These are phyloP conservation scores for Sordariomycetes sp. DNA, from an alignment of 2,329 filamentous ascomycete genomes.

Conservation along the genomic window DNA sequence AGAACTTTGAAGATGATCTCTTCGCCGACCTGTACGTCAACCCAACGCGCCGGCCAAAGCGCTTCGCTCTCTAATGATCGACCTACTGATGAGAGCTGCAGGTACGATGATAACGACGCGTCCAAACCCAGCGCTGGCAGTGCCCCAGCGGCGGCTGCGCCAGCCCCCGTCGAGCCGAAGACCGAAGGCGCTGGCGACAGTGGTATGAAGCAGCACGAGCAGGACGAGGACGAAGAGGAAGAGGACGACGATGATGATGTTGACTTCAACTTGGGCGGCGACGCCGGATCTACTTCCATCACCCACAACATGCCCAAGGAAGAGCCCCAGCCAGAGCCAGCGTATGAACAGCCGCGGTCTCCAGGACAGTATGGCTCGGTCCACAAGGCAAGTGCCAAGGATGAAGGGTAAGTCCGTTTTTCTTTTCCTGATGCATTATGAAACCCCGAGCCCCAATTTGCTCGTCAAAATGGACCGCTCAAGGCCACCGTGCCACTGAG, in stretches of 20 bases:
- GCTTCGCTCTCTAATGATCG: not conserved
- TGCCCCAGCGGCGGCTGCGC: slow-evolving; percentile 15
- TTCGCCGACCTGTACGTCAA: slow-evolving; percentile 80
- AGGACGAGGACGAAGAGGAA: slow-evolving; percentile 20
- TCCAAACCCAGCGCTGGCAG: slow-evolving; percentile 21
- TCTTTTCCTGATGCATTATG: not conserved
- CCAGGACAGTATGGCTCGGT: slow-evolving; percentile 26
- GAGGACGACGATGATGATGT: slow-evolving; percentile 49
- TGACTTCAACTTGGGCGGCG: slow-evolving; percentile 49
- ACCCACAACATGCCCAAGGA: slow-evolving; percentile 19
- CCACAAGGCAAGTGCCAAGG: slow-evolving; percentile 55
- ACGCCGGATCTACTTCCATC: too few relatives aligned
- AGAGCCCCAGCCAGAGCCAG: slow-evolving; percentile 10
- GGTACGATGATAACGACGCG: slow-evolving; percentile 57
- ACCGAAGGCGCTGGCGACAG: slow-evolving; percentile 1
- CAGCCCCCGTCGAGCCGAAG: slow-evolving; percentile 11
- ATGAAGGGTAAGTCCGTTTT: slow-evolving; percentile 31
- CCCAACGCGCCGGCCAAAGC: not conserved
- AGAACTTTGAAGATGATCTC: slow-evolving; percentile 86
- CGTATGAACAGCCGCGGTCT: slow-evolving; percentile 20
- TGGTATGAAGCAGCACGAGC: too few relatives aligned
- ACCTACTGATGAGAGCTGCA: slow-evolving; percentile 17
- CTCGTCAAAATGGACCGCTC: not conserved
- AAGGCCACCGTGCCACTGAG: not conserved
- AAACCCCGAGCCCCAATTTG: not conserved